Evolutionary conservation across 495 filamentous ascomycete genomes (phyloP).

Genomic region (Lepraria neglecta): DNA sequence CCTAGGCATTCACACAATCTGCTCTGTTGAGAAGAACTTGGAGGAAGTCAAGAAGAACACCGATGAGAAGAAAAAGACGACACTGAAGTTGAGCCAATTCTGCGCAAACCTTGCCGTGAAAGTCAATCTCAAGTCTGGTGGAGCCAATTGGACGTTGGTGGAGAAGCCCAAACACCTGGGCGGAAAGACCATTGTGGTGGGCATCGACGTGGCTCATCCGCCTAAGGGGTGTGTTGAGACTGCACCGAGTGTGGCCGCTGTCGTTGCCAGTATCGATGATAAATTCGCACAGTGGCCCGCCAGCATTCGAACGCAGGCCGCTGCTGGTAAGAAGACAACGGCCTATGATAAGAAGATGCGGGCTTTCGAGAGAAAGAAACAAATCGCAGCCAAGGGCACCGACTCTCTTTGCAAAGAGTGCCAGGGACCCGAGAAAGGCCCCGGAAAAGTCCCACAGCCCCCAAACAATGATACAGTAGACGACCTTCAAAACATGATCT

Average conservation of each 20-base stretch:
- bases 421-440: no score
- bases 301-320: slow-evolving; percentile 48
- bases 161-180: slow-evolving; percentile 48
- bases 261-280: slow-evolving; percentile 64
- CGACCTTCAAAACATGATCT: no score
- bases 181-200: slow-evolving; percentile 72
- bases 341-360: no score
- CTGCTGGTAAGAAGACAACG: no score
- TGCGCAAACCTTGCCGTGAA: slow-evolving; percentile 72
- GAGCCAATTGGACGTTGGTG: slow-evolving; percentile 61
- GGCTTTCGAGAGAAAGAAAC: no score
- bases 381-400: no score
- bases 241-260: slow-evolving; percentile 64
- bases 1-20: slow-evolving; percentile 55
- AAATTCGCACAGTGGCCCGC: slow-evolving; percentile 63
- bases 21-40: slow-evolving; percentile 43
- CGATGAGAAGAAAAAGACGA: slow-evolving; percentile 24
- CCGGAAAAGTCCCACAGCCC: no score
- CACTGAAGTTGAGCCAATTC: slow-evolving; percentile 39
- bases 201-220: slow-evolving; percentile 84
- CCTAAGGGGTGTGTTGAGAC: slow-evolving; percentile 56
- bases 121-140: slow-evolving; percentile 81
- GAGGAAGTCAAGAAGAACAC: neutral
- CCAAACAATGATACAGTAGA: no score
- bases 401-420: no score